Percentiles rank a stretch among this genome's conserved stretches.
Conservation (phyloP, 805 yeast species). For the Candida loeiensis region DNA sequence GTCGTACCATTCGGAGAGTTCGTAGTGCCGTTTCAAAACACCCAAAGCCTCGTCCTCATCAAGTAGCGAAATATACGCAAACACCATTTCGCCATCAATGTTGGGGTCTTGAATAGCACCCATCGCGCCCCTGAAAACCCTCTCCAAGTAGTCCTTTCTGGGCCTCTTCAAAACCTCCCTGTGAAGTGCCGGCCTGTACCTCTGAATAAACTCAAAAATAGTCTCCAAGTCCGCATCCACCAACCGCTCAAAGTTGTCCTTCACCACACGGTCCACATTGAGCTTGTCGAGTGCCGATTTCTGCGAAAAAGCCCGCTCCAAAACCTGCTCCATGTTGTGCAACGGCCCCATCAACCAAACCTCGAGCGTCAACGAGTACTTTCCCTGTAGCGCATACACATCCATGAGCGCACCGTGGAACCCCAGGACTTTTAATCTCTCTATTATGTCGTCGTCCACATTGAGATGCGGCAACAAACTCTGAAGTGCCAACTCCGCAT, state of each 20-base stretch:
- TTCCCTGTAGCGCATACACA: constrained; percentile 52
- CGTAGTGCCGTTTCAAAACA: constrained; percentile 20
- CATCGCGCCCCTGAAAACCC: background rate
- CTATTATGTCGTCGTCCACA: constrained; percentile 58
- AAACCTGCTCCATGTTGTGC: constrained; percentile 7
- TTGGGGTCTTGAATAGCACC: background rate
- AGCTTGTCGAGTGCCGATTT: constrained; percentile 21
- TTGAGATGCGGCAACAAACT: constrained; percentile 53
- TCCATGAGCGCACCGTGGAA: constrained; percentile 58
- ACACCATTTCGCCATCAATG: background rate
- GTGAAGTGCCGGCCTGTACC: constrained; percentile 39
- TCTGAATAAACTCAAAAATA: constrained; percentile 35
- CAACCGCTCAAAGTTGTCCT: constrained; percentile 22
- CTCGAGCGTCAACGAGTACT: constrained; percentile 50
- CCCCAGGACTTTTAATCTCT: constrained; percentile 49
- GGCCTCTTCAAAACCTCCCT: constrained; percentile 24
- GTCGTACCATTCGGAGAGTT: background rate
- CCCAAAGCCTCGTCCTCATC: constrained; percentile 20
- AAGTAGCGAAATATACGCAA: background rate
- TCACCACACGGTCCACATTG: constrained; percentile 21
- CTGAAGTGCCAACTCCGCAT: constrained; percentile 74
- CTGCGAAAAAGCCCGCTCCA: constrained; percentile 16
- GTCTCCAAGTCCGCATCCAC: constrained; percentile 26
- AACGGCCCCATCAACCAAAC: constrained; percentile 41
- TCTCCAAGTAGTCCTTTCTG: constrained; percentile 5